Conservation (phyloP, 768 basidiomycete species). For the Pleurotus cornucopiae region DNA sequence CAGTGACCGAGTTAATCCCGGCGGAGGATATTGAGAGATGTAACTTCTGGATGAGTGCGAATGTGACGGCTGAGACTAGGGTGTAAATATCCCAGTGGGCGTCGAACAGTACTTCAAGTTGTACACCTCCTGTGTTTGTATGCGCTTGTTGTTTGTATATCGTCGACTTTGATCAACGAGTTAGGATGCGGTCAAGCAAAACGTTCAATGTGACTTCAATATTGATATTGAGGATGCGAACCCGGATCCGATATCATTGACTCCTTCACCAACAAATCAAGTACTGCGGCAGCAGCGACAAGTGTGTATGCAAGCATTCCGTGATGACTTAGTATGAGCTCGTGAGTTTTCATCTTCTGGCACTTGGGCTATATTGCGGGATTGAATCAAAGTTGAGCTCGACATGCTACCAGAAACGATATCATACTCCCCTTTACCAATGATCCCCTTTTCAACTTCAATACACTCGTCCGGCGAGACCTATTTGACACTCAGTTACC, state of each 20-base stretch:
- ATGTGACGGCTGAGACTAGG: slow-evolving; percentile 21
- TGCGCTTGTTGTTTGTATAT: no score
- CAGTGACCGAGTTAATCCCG: slow-evolving; percentile 24
- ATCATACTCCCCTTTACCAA: slow-evolving; percentile 76
- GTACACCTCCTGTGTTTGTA: no score
- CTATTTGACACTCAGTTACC: slow-evolving; percentile 97
- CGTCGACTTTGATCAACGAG: no score
- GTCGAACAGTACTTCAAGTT: no score
- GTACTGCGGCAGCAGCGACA: no score
- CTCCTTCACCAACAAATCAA: no score
- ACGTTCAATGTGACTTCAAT: slow-evolving; percentile 41
- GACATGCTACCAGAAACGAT: slow-evolving; percentile 64
- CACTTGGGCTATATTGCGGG: no score
- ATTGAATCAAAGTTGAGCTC: slow-evolving; percentile 43
- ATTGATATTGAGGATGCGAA: slow-evolving; percentile 53
- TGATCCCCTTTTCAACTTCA: slow-evolving; percentile 38
- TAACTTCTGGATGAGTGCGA: slow-evolving; percentile 37
- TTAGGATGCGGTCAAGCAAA: no score
- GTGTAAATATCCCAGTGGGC: background rate
- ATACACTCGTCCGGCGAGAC: slow-evolving; percentile 69
- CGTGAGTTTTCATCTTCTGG: slow-evolving; percentile 9
- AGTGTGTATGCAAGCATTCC: slow-evolving; percentile 18
- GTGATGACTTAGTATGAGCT: slow-evolving; percentile 26
- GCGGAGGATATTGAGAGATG: slow-evolving; percentile 29
- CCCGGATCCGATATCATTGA: slow-evolving; percentile 11